Conservation (phyloP, 768 basidiomycete genomes). For the Terana coerulea region DNA sequence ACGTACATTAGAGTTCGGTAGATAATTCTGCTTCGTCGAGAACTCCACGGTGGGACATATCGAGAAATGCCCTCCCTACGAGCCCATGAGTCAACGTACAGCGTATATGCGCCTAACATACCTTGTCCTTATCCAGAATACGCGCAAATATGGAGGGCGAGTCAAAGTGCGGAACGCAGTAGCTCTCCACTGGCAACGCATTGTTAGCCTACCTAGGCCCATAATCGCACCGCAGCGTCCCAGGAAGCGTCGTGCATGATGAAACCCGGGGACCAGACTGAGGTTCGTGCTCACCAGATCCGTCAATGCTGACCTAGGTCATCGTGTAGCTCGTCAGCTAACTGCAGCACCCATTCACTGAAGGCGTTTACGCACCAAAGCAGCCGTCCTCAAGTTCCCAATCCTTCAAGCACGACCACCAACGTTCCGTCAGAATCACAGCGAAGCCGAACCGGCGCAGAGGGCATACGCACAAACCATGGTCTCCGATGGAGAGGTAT, state of each 20-base stretch:
- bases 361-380: slow-evolving; percentile 43
- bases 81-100: background rate
- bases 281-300: slow-evolving; percentile 58
- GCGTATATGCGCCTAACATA: slow-evolving; percentile 8
- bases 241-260: too few relatives aligned
- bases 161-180: slow-evolving; percentile 92
- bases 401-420: slow-evolving; percentile 55
- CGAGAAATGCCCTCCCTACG: slow-evolving; percentile 85
- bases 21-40: slow-evolving; percentile 77
- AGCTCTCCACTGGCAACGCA: slow-evolving; percentile 70
- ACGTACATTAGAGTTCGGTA: slow-evolving; percentile 76
- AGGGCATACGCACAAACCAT: slow-evolving; percentile 58
- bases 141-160: slow-evolving; percentile 91
- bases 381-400: slow-evolving; percentile 81
- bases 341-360: background rate
- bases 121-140: slow-evolving; percentile 82
- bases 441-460: background rate
- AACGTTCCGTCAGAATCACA: slow-evolving; percentile 5
- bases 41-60: slow-evolving; percentile 71
- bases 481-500: slow-evolving; percentile 75
- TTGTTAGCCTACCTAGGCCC: background rate
- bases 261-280: background rate
- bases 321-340: slow-evolving; percentile 4
- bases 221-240: too few relatives aligned
- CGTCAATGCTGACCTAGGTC: slow-evolving; percentile 76